Evolutionary conservation across 73 alveolate species (phyloP).

Genomic region (Symbiodinium natans): DNA sequence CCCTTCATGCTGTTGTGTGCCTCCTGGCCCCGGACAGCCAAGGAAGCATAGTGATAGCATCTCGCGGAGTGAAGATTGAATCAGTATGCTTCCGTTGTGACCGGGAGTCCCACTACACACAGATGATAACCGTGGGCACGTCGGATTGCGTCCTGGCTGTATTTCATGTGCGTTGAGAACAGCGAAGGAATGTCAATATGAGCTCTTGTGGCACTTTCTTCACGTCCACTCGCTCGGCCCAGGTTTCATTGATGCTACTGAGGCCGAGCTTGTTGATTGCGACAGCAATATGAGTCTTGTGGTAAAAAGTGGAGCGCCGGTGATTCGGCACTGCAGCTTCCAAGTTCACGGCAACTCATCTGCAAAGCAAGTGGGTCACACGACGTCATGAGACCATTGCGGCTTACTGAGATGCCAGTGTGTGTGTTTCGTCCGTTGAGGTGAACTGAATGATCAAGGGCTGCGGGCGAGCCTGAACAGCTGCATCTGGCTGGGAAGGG

Average conservation of each 20-base stretch:
- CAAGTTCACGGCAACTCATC: neutral
- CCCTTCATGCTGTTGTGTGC: no score
- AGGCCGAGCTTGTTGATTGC: conserved; percentile 25
- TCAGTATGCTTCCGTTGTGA: conserved; percentile 27
- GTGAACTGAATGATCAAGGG: conserved; percentile 10
- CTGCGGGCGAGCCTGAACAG: conserved; percentile 2
- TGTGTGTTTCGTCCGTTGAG: neutral
- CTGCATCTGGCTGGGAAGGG: conserved; percentile 35
- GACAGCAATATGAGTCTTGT: conserved; percentile 16
- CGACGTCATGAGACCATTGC: no score
- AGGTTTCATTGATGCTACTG: conserved; percentile 19
- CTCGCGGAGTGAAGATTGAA: conserved; percentile 19
- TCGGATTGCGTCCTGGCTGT: neutral
- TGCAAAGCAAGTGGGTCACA: neutral
- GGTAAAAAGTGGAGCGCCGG: conserved; percentile 6
- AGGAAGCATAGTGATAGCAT: conserved; percentile 21
- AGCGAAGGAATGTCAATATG: neutral
- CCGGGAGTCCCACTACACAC: conserved; percentile 6
- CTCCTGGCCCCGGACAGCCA: neutral
- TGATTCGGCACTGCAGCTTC: conserved; percentile 24
- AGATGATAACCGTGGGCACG: conserved; percentile 6
- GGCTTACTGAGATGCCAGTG: no score
- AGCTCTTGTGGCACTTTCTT: no score
- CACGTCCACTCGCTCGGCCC: neutral
- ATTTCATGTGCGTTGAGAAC: neutral